Conservation (phyloP, 176 grass and related monocot genomes). For the Zoysia japonica region DNA sequence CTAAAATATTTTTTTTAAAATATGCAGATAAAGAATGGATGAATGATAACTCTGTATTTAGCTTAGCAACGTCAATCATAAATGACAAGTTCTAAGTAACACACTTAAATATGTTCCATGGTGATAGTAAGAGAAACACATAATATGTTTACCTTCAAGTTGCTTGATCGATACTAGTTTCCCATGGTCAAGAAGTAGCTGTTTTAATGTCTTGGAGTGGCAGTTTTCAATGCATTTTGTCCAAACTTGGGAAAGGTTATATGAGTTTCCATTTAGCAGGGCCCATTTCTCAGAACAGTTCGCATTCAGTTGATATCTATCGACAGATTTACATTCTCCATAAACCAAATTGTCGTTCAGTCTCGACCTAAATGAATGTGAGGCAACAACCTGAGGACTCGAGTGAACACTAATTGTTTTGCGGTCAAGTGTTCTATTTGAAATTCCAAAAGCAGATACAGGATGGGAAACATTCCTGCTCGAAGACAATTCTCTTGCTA, state of each 20-base stretch:
- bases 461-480: slow-evolving; percentile 40
- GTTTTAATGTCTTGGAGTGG: slow-evolving; percentile 72
- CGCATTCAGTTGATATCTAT: slow-evolving; percentile 37
- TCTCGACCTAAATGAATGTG: slow-evolving; percentile 43
- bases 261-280: slow-evolving; percentile 39
- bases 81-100: not conserved
- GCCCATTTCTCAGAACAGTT: slow-evolving; percentile 32
- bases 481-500: slow-evolving; percentile 31
- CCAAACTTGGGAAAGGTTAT: slow-evolving; percentile 72
- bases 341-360: slow-evolving; percentile 32
- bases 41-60: not conserved
- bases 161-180: slow-evolving; percentile 64
- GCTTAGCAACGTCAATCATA: slow-evolving; percentile 2
- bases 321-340: slow-evolving; percentile 47
- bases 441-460: slow-evolving; percentile 30
- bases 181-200: slow-evolving; percentile 67
- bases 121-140: slow-evolving; percentile 8
- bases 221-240: slow-evolving; percentile 68
- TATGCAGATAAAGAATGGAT: not conserved
- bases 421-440: slow-evolving; percentile 30
- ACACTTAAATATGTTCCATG: slow-evolving; percentile 11
- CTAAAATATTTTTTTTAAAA: slow-evolving; percentile 9
- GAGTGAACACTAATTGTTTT: slow-evolving; percentile 29
- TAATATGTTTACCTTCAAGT: slow-evolving; percentile 55
- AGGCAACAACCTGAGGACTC: slow-evolving; percentile 35